phyloP scores from a whole-genome alignment of 2,329 filamentous ascomycete genomes.

The Pseudogymnoascus destructans region DNA sequence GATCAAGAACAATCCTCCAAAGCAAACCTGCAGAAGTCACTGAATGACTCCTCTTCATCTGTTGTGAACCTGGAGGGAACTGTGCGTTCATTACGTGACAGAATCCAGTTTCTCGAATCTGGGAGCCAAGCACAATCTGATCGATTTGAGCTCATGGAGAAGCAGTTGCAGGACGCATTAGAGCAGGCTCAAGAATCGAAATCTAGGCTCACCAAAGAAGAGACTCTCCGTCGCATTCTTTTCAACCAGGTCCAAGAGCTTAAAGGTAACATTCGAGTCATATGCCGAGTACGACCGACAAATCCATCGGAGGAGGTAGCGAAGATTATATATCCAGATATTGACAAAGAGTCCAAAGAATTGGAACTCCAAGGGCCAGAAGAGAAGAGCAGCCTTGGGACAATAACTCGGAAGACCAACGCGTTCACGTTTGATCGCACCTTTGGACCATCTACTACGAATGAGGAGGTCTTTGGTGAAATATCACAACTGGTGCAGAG shows the following conservation, averaged over 20 bases:
- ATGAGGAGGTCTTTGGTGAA: slow-evolving; percentile 83
- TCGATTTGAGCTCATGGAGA: slow-evolving; percentile 69
- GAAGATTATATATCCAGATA: slow-evolving; percentile 66
- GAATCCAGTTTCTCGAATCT: slow-evolving; percentile 81
- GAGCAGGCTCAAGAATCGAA: slow-evolving; percentile 55
- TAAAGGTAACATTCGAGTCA: slow-evolving; percentile 96
- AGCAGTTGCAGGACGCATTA: slow-evolving; percentile 65
- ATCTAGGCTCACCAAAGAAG: slow-evolving; percentile 78
- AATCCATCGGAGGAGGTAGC: slow-evolving; percentile 54
- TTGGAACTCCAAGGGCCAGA: slow-evolving; percentile 74
- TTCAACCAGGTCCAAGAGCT: slow-evolving; percentile 98
- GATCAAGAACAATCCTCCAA: slow-evolving; percentile 46
- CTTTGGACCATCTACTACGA: slow-evolving; percentile 65
- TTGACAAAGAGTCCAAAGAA: slow-evolving; percentile 70
- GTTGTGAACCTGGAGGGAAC: slow-evolving; percentile 60
- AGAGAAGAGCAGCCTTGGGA: slow-evolving; percentile 68
- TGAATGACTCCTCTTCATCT: slow-evolving; percentile 46
- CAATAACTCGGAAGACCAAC: slow-evolving; percentile 63
- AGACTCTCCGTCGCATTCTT: slow-evolving; percentile 76
- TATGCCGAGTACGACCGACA: slow-evolving; percentile 82
- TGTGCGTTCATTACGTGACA: slow-evolving; percentile 62
- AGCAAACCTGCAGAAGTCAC: slow-evolving; percentile 29
- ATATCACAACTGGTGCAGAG: slow-evolving; percentile 95
- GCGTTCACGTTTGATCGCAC: slow-evolving; percentile 89
- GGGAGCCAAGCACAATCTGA: slow-evolving; percentile 81